Evolutionary conservation across 352 stramenopile genomes (phyloP).

Genomic region (Thalassiosira mediterranea): DNA sequence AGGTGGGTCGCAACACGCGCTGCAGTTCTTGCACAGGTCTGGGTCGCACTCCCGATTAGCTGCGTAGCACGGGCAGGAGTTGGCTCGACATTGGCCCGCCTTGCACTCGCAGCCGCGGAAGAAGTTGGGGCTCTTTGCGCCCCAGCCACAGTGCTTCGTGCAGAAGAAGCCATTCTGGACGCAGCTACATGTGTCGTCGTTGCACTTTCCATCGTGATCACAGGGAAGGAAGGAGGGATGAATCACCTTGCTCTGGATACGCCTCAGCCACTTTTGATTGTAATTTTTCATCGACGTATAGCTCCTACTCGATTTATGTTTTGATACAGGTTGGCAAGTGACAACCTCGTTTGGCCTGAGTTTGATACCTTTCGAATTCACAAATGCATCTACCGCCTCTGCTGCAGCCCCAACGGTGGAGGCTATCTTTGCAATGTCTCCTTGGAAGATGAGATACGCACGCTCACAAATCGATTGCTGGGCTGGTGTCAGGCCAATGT

Average conservation of each 20-base stretch:
- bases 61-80: constrained; percentile 90
- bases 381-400: constrained; percentile 29
- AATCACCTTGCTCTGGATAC: constrained; percentile 52
- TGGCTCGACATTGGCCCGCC: constrained; percentile 86
- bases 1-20: constrained; percentile 63
- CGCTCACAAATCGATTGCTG: constrained; percentile 61
- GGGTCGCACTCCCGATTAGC: constrained; percentile 91
- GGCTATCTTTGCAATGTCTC: constrained; percentile 56
- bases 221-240: constrained; percentile 86
- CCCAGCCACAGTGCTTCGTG: constrained; percentile 90
- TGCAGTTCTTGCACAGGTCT: constrained; percentile 88
- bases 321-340: constrained; percentile 18
- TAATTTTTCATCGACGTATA: constrained; percentile 63
- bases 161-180: constrained; percentile 89
- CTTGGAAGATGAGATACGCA: constrained; percentile 56
- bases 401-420: constrained; percentile 16
- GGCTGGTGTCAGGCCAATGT: constrained; percentile 23
- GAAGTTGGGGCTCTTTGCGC: constrained; percentile 87
- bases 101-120: constrained; percentile 89
- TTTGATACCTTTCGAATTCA: constrained; percentile 21
- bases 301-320: constrained; percentile 35
- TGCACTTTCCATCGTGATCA: constrained; percentile 88
- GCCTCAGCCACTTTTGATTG: constrained; percentile 53
- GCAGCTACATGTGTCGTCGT: constrained; percentile 88
- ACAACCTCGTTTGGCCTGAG: constrained; percentile 29